A percentile compares a stretch with the other conserved stretches of the same genome.
These are phyloP conservation scores for Scenedesmus sp. DNA, from an alignment of 163 green algal genomes.

Conservation along the genomic window DNA sequence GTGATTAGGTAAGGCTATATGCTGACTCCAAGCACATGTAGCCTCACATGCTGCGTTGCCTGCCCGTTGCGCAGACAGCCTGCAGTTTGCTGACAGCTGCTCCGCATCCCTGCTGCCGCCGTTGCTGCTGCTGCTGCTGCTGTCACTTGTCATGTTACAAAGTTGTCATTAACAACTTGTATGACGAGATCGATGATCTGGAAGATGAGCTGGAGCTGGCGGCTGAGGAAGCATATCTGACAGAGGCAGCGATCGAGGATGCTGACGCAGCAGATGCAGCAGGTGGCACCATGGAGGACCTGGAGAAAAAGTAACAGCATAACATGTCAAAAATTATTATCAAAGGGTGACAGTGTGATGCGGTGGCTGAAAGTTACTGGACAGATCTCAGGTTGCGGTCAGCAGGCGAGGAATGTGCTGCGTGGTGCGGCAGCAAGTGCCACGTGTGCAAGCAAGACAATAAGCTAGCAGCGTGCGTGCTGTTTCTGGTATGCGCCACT, in stretches of 20 bases:
- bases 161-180: slow-evolving; percentile 67
- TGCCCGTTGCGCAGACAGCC: not conserved
- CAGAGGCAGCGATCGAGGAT: slow-evolving; percentile 43
- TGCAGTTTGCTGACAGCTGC: too few relatives aligned
- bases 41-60: not conserved
- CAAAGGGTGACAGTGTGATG: not conserved
- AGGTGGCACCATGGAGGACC: slow-evolving; percentile 41
- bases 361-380: not conserved
- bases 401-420: not conserved
- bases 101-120: not conserved
- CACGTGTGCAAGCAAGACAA: not conserved
- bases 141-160: not conserved
- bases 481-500: too few relatives aligned
- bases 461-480: too few relatives aligned
- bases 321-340: not conserved
- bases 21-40: too few relatives aligned
- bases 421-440: not conserved
- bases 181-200: slow-evolving; percentile 70
- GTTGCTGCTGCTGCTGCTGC: not conserved
- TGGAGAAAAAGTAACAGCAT: slow-evolving; percentile 30
- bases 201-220: slow-evolving; percentile 70
- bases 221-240: slow-evolving; percentile 57
- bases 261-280: slow-evolving; percentile 15
- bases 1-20: too few relatives aligned
- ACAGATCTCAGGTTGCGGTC: not conserved